Evolutionary conservation across 768 basidiomycete genomes (phyloP), one percentile per base, ranked within the genome.

Genomic region (Agrocybe pediades): DNA sequence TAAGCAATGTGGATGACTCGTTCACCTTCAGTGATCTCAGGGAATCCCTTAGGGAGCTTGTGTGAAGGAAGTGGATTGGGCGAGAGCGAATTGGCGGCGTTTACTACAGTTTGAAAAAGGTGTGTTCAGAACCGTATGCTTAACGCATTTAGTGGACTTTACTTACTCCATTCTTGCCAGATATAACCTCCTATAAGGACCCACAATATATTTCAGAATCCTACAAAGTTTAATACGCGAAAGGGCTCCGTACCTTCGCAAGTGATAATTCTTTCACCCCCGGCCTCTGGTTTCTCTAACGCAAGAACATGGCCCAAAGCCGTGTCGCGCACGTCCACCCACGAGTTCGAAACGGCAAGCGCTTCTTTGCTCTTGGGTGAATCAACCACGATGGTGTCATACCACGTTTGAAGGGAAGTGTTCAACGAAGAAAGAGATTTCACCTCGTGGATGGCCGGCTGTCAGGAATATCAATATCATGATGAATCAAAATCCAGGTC

Each of bases 201-300:
- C 8, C n/a, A 19, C 41, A 23, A 46, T 30, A 54, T 11, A 20
- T 9, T 27, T 13, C 20, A 25, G 19, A 7, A 27, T 44, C 13
- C 15, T 16, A 3, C 15, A 16, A 5, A 21, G 36, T 13, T 9
- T 9, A 29, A 16, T 4, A 27, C 16, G 3, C 24, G 13, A 26
- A 42, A 44, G 20, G 15, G 57, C 23, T 21, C 19, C 61, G n/a
- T 49, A 65, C 75, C 72, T 2, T 64, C 68, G 19, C 65, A 68
- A 39, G 81, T 57, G 61, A 87, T 74, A 60, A 87, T 78, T 33
- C 87, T 71, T 49, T 87, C 73, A 1, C 81, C 80, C 3, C 77
- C 78, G 0, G 85, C 85, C 5, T 71, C 75, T 16, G 75, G 68
- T 46, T 74, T 76, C 41, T 74, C 73, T 20, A 89, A 66, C 3